Conservation (phyloP, 257 asterid species). For the Nicotiana attenuata region DNA sequence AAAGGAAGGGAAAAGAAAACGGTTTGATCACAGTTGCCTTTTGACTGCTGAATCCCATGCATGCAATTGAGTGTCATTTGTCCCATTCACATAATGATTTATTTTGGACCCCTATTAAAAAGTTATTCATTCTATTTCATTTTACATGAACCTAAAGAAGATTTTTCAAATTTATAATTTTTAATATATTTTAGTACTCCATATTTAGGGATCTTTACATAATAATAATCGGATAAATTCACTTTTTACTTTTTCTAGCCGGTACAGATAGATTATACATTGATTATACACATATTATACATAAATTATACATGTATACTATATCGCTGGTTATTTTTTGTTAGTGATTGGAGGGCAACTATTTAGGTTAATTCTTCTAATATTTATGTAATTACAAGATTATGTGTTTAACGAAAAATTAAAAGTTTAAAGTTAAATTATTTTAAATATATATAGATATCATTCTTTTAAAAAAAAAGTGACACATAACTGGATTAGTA, state of each 20-base stretch:
- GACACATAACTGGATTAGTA: neutral
- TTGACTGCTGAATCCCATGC: conserved; percentile 13
- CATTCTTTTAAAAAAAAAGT: neutral
- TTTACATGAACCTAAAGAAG: neutral
- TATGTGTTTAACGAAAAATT: neutral
- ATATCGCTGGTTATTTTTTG: too few species aligned
- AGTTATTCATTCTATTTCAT: neutral
- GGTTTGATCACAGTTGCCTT: conserved; percentile 9
- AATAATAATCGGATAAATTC: too few species aligned
- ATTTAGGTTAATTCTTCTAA: too few species aligned
- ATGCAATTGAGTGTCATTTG: neutral
- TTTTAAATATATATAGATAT: neutral
- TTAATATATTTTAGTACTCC: too few species aligned
- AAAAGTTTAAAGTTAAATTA: neutral
- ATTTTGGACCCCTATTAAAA: neutral
- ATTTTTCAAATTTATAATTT: too few species aligned
- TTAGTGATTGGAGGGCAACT: too few species aligned
- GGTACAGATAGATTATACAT: too few species aligned
- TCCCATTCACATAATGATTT: neutral
- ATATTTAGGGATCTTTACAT: too few species aligned
- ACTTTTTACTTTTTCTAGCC: too few species aligned
- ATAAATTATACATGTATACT: too few species aligned
- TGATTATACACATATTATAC: too few species aligned
- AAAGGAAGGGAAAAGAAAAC: conserved; percentile 1
- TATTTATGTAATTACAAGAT: neutral